phyloP scores from a whole-genome alignment of 1,139 yeast species.

The Yamadazyma siamensis region DNA sequence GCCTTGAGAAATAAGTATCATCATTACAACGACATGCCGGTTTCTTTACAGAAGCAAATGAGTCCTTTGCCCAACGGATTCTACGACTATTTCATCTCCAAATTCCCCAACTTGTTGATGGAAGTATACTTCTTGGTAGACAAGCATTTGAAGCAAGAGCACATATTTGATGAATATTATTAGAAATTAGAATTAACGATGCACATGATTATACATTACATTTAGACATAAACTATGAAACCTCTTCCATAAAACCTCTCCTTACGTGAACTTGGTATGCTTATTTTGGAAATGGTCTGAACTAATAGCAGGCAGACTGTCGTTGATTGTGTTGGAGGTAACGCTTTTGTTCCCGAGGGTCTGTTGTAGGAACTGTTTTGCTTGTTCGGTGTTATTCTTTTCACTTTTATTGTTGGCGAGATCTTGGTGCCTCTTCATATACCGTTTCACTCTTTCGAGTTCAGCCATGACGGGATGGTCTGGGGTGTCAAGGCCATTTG shows the following conservation, averaged over 20 bases:
- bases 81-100: constrained; percentile 65
- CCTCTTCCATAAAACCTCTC: not conserved
- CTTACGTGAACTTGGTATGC: constrained; percentile 49
- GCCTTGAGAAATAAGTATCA: constrained; percentile 91
- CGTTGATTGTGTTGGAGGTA: constrained; percentile 25
- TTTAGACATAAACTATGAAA: constrained; percentile 3
- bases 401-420: constrained; percentile 23
- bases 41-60: constrained; percentile 54
- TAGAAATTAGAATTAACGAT: constrained; percentile 9
- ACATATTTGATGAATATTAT: constrained; percentile 54
- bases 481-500: constrained; percentile 55
- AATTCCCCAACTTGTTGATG: constrained; percentile 79
- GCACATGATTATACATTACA: constrained; percentile 7
- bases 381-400: constrained; percentile 17
- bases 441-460: constrained; percentile 62
- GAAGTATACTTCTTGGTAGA: constrained; percentile 67
- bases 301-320: constrained; percentile 55
- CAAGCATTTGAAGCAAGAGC: constrained; percentile 57
- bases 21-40: constrained; percentile 88
- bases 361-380: constrained; percentile 40
- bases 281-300: constrained; percentile 53
- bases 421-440: constrained; percentile 59
- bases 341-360: constrained; percentile 40
- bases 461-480: constrained; percentile 68
- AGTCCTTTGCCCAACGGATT: constrained; percentile 84